Evolutionary conservation across 1,139 yeast genomes (phyloP), one percentile per base, ranked within the genome.

Genomic region (Hyphopichia burtonii): DNA sequence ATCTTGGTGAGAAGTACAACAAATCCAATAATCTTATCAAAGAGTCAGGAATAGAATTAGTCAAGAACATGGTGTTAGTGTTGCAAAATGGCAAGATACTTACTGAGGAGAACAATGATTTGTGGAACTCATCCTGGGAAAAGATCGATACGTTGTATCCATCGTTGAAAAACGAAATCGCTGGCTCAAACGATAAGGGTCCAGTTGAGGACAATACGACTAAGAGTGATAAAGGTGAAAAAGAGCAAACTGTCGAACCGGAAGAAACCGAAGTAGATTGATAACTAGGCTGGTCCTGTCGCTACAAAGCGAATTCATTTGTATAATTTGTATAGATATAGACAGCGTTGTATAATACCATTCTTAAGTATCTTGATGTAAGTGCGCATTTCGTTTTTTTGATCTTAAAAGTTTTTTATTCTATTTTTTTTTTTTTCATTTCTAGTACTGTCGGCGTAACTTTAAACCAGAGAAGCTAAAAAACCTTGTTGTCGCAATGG

Each of bases 41-140:
- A 59, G 93, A 86, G 53, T 76, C 84, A 7, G 78, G 80, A 2
- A 62, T 73, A 3, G 94, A 86, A 60, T 67, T 82, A 37, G 63
- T 86, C 46, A 84, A 84, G 61, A 86, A 86, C 47, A 65, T 72
- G 74, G 53, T 72, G 8, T 57, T 73, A 41, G 76, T 72, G 0
- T 58, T 73, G 35, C 66, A 65, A 41, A 54, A 56, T 32, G 56
- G 59, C 36, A 61, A 55, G 14, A 52, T 58, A 6, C 56, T 71
- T 39, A 44, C 42, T 1, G 48, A 54, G 11, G 59, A 54, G 4
- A 59, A 58, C 17, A 44, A 42, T 8, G 58, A 58, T 10, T 42
- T 70, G 7, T 68, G 74, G 73, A 47, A 47, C 2, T 42, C 45
- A 2, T 62, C 78, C 0, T 76, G 83, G 80, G 56, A 59, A 18